phyloP scores from a whole-genome alignment of 2,329 filamentous ascomycete species.

The Exophiala alcalophila region DNA sequence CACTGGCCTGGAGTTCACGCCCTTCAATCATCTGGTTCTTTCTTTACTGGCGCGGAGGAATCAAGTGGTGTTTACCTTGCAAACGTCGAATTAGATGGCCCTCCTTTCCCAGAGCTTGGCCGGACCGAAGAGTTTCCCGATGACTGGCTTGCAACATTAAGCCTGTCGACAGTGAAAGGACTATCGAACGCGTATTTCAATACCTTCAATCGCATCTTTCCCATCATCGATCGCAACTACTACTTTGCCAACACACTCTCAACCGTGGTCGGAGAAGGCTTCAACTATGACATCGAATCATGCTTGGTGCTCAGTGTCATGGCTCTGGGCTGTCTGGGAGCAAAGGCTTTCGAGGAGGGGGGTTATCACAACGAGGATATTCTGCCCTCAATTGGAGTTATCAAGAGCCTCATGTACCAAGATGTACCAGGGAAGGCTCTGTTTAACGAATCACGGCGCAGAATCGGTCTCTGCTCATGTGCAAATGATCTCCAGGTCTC shows the following conservation, averaged over 20 bases:
- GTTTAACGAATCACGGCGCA: conserved; percentile 53
- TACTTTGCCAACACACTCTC: conserved; percentile 50
- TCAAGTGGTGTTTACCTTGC: not conserved
- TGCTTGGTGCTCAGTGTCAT: conserved; percentile 51
- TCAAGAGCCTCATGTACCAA: conserved; percentile 36
- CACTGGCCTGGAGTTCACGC: conserved; percentile 2
- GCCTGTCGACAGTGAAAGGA: conserved; percentile 48
- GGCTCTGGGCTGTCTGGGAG: conserved; percentile 50
- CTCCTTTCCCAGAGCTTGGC: not conserved
- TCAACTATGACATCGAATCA: conserved; percentile 48
- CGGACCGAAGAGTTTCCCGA: conserved; percentile 1
- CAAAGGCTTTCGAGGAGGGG: conserved; percentile 49
- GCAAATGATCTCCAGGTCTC: conserved; percentile 50
- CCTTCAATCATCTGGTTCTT: not conserved
- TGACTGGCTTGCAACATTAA: conserved; percentile 46
- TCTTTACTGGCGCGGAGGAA: not conserved
- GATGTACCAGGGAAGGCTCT: conserved; percentile 50
- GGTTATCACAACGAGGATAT: conserved; percentile 38
- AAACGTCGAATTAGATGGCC: conserved; percentile 4
- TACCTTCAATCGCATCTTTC: conserved; percentile 52
- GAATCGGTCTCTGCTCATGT: conserved; percentile 51
- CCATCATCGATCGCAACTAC: conserved; percentile 52
- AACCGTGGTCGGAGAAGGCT: conserved; percentile 1
- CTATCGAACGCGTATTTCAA: conserved; percentile 52
- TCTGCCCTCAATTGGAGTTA: conserved; percentile 38